Evolutionary conservation across 106 monocot genomes (phyloP).

Genomic region (Allium sativum): DNA sequence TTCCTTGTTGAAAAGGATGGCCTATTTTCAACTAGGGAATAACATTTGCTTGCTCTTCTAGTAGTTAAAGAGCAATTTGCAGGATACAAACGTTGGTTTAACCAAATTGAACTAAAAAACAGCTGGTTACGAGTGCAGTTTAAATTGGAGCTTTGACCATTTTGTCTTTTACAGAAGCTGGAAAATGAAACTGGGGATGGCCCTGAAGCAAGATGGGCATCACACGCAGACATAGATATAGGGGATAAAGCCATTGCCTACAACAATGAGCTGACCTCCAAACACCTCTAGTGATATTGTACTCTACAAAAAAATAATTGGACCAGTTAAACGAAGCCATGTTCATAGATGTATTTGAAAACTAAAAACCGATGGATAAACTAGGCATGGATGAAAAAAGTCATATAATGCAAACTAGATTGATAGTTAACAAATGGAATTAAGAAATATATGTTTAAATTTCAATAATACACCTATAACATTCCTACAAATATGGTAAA

Average conservation of each 20-base stretch:
- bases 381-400: too few species aligned
- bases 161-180: not conserved
- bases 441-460: too few species aligned
- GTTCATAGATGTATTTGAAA: too few species aligned
- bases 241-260: slow-evolving; percentile 3
- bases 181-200: not conserved
- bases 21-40: not conserved
- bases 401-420: too few species aligned
- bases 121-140: not conserved
- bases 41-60: slow-evolving; percentile 1
- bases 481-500: too few species aligned
- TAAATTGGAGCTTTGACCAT: too few species aligned
- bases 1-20: slow-evolving; percentile 6
- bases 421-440: too few species aligned
- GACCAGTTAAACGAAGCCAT: too few species aligned
- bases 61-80: not conserved
- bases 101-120: not conserved
- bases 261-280: not conserved
- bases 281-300: not conserved
- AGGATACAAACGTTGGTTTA: not conserved
- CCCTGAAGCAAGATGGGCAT: not conserved
- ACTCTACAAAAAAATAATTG: too few species aligned
- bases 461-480: too few species aligned
- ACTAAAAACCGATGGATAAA: too few species aligned
- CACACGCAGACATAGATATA: not conserved